These are phyloP conservation scores for Tolypocladium sp. DNA, from an alignment of 2,329 filamentous ascomycete species.

Conservation along the genomic window DNA sequence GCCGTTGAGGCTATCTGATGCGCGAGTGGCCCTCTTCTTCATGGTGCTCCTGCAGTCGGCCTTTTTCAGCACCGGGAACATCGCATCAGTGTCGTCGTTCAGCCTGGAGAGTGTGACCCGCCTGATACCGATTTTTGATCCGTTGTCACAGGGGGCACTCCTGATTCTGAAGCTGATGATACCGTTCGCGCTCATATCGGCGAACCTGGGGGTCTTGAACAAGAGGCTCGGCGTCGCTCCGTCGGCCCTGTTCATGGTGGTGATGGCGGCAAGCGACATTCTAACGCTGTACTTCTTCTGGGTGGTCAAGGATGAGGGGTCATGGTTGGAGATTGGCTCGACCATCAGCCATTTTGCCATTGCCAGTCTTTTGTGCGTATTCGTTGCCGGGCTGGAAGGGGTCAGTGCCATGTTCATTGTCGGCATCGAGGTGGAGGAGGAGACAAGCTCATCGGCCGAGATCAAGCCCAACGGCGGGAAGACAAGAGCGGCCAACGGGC, in stretches of 20 bases:
- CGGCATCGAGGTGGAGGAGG: constrained; percentile 59
- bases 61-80: constrained; percentile 95
- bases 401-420: constrained; percentile 75
- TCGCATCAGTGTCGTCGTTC: constrained; percentile 89
- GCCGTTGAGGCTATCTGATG: constrained; percentile 69
- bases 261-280: constrained; percentile 85
- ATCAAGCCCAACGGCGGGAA: neutral
- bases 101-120: constrained; percentile 83
- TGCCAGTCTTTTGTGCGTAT: constrained; percentile 79
- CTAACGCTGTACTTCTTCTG: constrained; percentile 96
- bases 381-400: constrained; percentile 80
- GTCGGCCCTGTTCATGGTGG: constrained; percentile 85
- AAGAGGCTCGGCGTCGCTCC: constrained; percentile 74
- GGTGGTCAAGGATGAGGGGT: constrained; percentile 92
- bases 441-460: neutral
- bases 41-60: constrained; percentile 89
- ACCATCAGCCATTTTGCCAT: constrained; percentile 95
- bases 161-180: constrained; percentile 85
- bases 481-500: neutral
- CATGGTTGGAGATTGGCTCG: constrained; percentile 94
- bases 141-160: constrained; percentile 82
- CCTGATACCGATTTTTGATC: constrained; percentile 85
- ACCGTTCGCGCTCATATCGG: constrained; percentile 85
- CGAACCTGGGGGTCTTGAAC: constrained; percentile 90
- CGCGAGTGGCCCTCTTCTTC: constrained; percentile 87